Base-by-base conservation (phyloP, 306 rosid species). In the Quercus ilex region DNA sequence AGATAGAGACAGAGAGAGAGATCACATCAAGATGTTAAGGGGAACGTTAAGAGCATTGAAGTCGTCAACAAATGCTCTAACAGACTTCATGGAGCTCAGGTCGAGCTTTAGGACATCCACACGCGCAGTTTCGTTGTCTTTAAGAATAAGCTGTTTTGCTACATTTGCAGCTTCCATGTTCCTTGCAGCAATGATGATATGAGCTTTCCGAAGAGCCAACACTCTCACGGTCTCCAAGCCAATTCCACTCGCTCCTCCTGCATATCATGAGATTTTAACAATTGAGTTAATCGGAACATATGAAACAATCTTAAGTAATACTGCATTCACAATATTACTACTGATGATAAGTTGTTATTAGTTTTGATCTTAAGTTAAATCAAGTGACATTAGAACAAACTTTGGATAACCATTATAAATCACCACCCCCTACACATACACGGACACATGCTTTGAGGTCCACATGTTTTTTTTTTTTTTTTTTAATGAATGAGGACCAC, bases 211-310 rank as follows among this genome's bases (percentile, higher is more conserved):
- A 56, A 89, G 89, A 20, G 93, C 92, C 76, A 95, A 71, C 0
- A 92, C 92, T 65, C 97, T 82, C 6, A 93, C 92, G 1, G 99
- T 91, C 82, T 95, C 99, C 60, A 91, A 79, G 0, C 99, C 99
- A 69, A 95, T 95, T 55, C 99, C 99, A 69, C 99, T 95, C 6
- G 95, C 97, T 83, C 99, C 99, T 28, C 99, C 99, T 92, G 85
- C 80, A 78, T 5, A 62, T 10, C 4, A 38, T 2, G 46, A 38
- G 46, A 38, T 8, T 38, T 38, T 38, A 38, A 38, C 11, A 38
- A 38, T 38, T 38, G 46, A 38, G 11, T 38, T 38, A 38, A 38
- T 38, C 1, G 0, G 46, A 38, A 38, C 3, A 38, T 38, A 38
- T 38, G 3, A 38, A 38, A 38, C 46, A 38, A 7, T 38, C 2